Percentiles rank a stretch among this genome's conserved stretches.
Conservation (phyloP, 1,284 basidiomycete genomes). For the Meripilus lineatus region DNA sequence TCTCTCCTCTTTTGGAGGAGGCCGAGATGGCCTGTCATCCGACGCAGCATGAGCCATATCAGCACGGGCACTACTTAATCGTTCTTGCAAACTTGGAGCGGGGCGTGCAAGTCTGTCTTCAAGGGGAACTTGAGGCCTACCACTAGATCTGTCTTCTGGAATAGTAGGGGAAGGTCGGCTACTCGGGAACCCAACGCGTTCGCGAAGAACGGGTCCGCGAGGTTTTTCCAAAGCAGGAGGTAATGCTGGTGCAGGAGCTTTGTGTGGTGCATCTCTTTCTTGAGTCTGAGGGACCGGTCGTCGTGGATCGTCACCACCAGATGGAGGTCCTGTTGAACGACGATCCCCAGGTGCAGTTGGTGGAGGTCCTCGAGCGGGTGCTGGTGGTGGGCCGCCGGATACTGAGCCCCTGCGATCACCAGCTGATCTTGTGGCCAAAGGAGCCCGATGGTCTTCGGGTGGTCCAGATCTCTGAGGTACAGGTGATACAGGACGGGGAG, state of each 20-base stretch:
- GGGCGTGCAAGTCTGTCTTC: constrained; percentile 26
- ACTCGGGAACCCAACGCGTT: too few relatives aligned
- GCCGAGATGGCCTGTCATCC: background rate
- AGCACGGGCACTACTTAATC: constrained; percentile 16
- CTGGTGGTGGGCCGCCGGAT: background rate
- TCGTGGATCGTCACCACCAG: background rate
- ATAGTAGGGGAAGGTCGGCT: constrained; percentile 7
- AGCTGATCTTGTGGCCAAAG: constrained; percentile 1
- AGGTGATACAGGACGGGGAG: constrained; percentile 7
- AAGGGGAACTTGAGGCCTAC: constrained; percentile 17
- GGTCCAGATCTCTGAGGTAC: constrained; percentile 1
- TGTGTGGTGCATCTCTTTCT: background rate
- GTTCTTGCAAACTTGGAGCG: constrained; percentile 23
- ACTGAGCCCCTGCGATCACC: background rate
- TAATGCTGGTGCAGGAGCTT: background rate
- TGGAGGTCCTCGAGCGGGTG: constrained; percentile 5
- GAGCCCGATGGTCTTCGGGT: constrained; percentile 7
- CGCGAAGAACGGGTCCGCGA: constrained; percentile 5
- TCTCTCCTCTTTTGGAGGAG: background rate
- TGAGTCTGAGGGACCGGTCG: constrained; percentile 9
- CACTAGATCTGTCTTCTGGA: constrained; percentile 13
- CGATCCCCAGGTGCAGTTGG: constrained; percentile 4
- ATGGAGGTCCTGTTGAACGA: too few relatives aligned
- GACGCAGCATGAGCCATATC: constrained; percentile 7
- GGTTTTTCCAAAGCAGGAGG: constrained; percentile 3